Base-by-base conservation (phyloP, 768 basidiomycete genomes). In the Sarcodon aspratus region DNA sequence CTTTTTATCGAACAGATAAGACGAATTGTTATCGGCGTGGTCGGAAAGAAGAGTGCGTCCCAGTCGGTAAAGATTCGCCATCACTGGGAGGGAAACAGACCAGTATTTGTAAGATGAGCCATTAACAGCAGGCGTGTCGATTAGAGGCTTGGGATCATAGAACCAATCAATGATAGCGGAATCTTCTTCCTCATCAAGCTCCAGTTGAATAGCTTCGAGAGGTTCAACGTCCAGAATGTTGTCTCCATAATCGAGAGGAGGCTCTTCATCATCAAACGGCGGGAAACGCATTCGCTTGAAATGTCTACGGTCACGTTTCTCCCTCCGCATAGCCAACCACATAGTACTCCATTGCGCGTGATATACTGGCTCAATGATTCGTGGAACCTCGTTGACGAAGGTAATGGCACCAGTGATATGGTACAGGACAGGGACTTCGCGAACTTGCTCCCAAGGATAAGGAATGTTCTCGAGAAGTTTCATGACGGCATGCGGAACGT, bases 241-340 rank as follows among this genome's bases (percentile, higher is more conserved):
- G 73, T 99, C 96, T 47, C 96, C 96, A 59, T 99, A 99, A 63
- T 99, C 96, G 64, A 97, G 76, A 3, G 96, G 96, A 8, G 96
- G 96, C 59, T 99, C 96, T 68, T 99, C 95, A 61, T 98, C 96
- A 61, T 99, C 96, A 62, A 98, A 99, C 0, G 95, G 96, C 18
- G 96, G 96, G 70, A 98, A 99, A 18, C 95, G 82, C 93, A 99
- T 97, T 43, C 96, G 90, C 72, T 99, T 99, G 74, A 99, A 99
- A 66, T 99, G 96, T 50, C 95, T 73, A 62, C 96, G 87, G 64
- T 99, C 96, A 50, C 96, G 80, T 73, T 99, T 99, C 70, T 99
- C 96, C 52, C 96, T 73, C 52, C 96, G 77, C 96, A 99, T 99
- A 9, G 96, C 95, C 43, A 99, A 72, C 96, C 96, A 99, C 96